Conservation (phyloP, 2,329 filamentous ascomycete species). For the Conoideocrella luteorostrata region DNA sequence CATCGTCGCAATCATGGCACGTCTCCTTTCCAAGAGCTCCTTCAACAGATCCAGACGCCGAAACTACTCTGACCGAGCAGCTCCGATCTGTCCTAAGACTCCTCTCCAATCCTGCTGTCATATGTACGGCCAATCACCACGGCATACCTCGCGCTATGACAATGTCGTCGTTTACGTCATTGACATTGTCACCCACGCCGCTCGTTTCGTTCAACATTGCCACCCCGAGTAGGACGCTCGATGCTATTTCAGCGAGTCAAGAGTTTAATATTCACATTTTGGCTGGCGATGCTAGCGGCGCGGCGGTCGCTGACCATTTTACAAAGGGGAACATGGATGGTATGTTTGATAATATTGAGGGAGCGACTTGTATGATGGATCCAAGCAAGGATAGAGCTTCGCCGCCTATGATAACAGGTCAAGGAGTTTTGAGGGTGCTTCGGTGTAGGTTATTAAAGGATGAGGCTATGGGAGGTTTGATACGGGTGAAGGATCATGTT, state of each 20-base stretch:
- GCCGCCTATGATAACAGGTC: conserved; percentile 39
- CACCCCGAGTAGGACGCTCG: conserved; percentile 48
- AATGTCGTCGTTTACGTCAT: conserved; percentile 53
- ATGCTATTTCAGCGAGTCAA: conserved; percentile 38
- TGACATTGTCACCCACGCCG: conserved; percentile 45
- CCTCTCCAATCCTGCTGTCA: conserved; percentile 48
- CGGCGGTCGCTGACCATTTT: conserved; percentile 45
- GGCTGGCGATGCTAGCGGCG: conserved; percentile 39
- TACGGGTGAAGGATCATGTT: conserved; percentile 45
- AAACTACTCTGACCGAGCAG: conserved; percentile 35
- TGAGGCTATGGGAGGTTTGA: conserved; percentile 31
- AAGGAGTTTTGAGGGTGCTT: conserved; percentile 47
- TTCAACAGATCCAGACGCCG: conserved; percentile 26
- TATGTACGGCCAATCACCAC: conserved; percentile 41
- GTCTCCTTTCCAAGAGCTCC: conserved; percentile 24
- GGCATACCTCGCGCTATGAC: conserved; percentile 44
- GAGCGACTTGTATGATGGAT: not conserved
- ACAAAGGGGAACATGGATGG: conserved; percentile 39
- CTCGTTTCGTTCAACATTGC: conserved; percentile 52
- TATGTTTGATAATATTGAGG: conserved; percentile 25
- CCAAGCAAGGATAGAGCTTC: conserved; percentile 22
- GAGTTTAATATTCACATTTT: conserved; percentile 52
- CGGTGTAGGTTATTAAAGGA: conserved; percentile 36
- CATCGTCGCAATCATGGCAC: conserved; percentile 20
- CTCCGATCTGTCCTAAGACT: conserved; percentile 48